Percentiles rank a stretch among this genome's conserved stretches.
Conservation (phyloP, 1,284 basidiomycete species). For the Sanguinoderma infundibulare region DNA sequence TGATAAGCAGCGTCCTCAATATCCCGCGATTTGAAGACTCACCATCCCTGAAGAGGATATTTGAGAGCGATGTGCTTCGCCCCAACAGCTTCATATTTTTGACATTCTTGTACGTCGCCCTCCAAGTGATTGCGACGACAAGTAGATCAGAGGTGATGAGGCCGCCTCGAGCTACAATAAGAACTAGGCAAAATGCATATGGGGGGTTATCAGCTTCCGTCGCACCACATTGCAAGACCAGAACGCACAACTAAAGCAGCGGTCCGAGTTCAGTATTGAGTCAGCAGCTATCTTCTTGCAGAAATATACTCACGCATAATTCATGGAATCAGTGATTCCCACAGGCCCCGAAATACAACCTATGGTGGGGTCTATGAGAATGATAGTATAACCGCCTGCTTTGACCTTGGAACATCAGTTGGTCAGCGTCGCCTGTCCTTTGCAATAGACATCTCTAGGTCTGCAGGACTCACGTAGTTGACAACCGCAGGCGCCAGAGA, state of each 20-base stretch:
- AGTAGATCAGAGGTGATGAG: conserved; percentile 4
- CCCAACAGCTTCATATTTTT: not conserved
- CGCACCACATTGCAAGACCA: not conserved
- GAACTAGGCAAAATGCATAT: conserved; percentile 1
- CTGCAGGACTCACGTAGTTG: conserved; percentile 7
- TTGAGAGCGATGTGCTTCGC: not conserved
- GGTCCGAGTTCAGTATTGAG: not conserved
- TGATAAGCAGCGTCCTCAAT: no score
- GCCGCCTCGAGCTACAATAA: not conserved
- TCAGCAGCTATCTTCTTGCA: not conserved
- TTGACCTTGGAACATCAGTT: not conserved
- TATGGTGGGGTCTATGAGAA: not conserved
- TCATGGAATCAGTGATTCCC: not conserved
- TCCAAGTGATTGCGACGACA: conserved; percentile 4
- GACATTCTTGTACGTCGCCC: not conserved
- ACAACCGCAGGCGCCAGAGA: not conserved
- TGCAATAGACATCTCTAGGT: no score
- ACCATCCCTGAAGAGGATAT: conserved; percentile 8
- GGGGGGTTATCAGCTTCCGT: no score
- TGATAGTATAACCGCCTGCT: not conserved
- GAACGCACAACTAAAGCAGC: not conserved
- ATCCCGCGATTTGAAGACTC: not conserved
- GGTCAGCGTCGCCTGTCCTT: no score
- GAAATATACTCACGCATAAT: not conserved
- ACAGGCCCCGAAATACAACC: not conserved